Evolutionary conservation across 345 rosid genomes (phyloP), one percentile per base, ranked within the genome.

Genomic region (Erodium maritimum): DNA sequence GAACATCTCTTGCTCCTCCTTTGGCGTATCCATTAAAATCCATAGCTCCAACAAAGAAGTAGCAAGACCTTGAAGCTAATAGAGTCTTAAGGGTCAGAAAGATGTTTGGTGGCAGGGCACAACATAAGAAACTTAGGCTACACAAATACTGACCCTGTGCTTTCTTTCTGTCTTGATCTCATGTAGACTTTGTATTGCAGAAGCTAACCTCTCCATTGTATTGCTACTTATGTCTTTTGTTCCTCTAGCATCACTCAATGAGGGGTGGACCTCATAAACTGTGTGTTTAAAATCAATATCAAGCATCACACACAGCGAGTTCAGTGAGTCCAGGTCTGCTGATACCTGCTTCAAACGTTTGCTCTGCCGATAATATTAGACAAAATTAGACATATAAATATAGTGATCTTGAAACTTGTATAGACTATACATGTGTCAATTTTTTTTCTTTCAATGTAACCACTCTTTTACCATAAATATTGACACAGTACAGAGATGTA

Each of bases 21-120:
- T 14, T 52, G 91, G 83, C 5, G 78, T 85, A 63, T 80, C 87
- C 73, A 88, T 74, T 59, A 88, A 74, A 70, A 76, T 63, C 95
- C 95, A 85, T 1, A 88, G 82, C 73, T 85, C 87, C 79, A 82
- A 52, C 61, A 85, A 58, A 5, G 76, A 58, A 52, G 79, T 65
- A 54, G 86, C 87, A 61, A 84, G 82, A 62, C 74, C 75, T 84
- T 75, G 81, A 75, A 81, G 73, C 86, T 81, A 69, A 11, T 62
- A 61, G 14, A 42, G 48, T 23, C n/a, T 11, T 14, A 54, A 23
- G 50, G 42, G 64, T 69, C 65, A 66, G 60, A 61, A 65, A 25
- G 54, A 54, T 11, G 4, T 17, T 52, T 21, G 3, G 17, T 45
- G 62, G 60, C 50, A 11, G 9, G 17, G 55, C 9, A 11, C 12